Evolutionary conservation across 768 basidiomycete species (phyloP).

Genomic region (Pleurotus giganteus): DNA sequence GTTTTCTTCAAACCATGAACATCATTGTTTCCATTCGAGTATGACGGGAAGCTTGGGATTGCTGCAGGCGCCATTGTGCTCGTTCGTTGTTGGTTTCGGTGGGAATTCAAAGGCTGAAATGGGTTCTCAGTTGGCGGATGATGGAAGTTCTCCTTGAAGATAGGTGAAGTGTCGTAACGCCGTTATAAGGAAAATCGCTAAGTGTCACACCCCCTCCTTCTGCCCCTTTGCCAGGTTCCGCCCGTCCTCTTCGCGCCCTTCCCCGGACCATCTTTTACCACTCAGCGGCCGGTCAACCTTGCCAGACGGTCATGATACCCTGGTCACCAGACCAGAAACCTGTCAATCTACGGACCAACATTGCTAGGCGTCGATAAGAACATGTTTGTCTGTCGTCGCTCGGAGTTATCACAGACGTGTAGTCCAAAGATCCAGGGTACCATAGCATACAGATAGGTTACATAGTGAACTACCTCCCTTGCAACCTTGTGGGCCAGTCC

Average conservation of each 20-base stretch:
- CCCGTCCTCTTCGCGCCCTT: conserved; percentile 13
- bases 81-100: neutral
- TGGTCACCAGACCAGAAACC: neutral
- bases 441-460: conserved; percentile 13
- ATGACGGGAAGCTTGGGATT: conserved; percentile 10
- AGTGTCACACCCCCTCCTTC: conserved; percentile 11
- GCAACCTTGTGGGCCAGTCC: conserved; percentile 71
- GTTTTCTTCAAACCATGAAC: conserved; percentile 13
- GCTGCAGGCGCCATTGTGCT: conserved; percentile 5
- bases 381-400: neutral
- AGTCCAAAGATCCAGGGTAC: neutral
- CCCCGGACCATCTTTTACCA: neutral
- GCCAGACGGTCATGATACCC: neutral
- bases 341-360: neutral
- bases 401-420: neutral
- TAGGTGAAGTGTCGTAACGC: neutral
- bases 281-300: neutral
- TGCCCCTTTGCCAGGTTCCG: conserved; percentile 12
- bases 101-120: neutral
- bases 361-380: neutral
- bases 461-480: conserved; percentile 31
- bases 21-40: conserved; percentile 15
- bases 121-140: neutral
- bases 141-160: conserved; percentile 5
- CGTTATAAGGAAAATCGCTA: conserved; percentile 6